Evolutionary conservation across 345 rosid genomes (phyloP).

Genomic region (Murraya paniculata): DNA sequence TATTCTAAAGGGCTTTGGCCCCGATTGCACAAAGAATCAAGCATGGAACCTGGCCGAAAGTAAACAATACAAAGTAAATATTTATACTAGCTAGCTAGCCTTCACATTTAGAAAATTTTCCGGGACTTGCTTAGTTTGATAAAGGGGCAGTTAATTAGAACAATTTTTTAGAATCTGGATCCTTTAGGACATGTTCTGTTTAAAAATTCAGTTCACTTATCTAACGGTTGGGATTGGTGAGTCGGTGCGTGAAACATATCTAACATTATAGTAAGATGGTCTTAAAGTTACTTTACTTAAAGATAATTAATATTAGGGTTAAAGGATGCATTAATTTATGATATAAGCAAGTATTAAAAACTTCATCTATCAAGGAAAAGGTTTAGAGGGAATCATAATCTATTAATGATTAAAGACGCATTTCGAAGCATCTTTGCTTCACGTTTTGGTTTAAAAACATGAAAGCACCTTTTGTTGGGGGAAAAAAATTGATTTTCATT

Average conservation of each 20-base stretch:
- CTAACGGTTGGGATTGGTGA: slow-evolving; percentile 22
- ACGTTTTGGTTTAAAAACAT: no score
- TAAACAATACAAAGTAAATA: neutral
- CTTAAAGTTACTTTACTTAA: neutral
- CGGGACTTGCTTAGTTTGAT: neutral
- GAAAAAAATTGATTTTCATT: no score
- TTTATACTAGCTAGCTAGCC: no score
- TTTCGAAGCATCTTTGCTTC: neutral
- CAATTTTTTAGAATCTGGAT: slow-evolving; percentile 18
- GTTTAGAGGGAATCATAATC: slow-evolving; percentile 16
- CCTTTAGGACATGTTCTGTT: slow-evolving; percentile 29
- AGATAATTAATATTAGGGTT: neutral
- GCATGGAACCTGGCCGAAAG: slow-evolving; percentile 25
- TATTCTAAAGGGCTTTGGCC: neutral
- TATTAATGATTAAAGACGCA: slow-evolving; percentile 15
- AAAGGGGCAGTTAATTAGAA: neutral
- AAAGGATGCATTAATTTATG: neutral
- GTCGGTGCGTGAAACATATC: slow-evolving; percentile 40
- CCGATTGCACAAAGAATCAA: slow-evolving; percentile 1
- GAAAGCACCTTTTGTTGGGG: no score
- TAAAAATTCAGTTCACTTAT: neutral
- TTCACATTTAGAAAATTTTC: neutral
- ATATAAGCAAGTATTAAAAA: neutral
- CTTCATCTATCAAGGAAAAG: slow-evolving; percentile 30
- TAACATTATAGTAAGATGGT: slow-evolving; percentile 9